Conservation (phyloP, 495 filamentous ascomycete genomes). For the Aspergillus sclerotiicarbonarius region DNA sequence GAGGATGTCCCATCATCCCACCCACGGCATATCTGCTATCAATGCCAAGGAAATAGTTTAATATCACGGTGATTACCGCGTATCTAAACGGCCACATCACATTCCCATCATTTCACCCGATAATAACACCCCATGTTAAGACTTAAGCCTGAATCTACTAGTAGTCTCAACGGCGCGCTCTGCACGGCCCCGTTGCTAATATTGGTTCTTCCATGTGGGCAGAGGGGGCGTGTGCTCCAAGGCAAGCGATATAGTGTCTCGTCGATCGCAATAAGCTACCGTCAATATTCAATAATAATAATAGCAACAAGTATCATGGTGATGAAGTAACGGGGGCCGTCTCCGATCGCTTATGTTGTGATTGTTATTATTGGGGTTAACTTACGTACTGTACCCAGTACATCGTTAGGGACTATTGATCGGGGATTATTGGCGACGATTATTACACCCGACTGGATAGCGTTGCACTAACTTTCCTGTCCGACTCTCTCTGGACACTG, state of each 20-base stretch:
- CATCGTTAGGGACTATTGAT: no score
- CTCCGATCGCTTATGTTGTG: not conserved
- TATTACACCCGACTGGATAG: no score
- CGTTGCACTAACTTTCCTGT: no score
- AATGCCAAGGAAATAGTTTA: not conserved
- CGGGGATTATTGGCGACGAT: no score
- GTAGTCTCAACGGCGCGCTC: conserved; percentile 7
- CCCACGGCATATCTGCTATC: not conserved
- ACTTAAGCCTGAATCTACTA: not conserved
- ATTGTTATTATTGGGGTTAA: no score
- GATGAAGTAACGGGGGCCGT: not conserved
- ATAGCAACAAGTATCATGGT: not conserved
- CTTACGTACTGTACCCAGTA: no score
- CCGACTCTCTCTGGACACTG: no score
- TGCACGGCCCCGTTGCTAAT: conserved; percentile 19
- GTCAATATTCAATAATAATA: not conserved
- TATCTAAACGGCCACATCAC: not conserved
- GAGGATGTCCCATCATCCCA: not conserved
- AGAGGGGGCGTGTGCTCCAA: conserved; percentile 12
- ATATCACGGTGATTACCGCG: not conserved
- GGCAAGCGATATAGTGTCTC: conserved; percentile 13
- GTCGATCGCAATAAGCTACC: conserved; percentile 19
- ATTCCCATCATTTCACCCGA: not conserved
- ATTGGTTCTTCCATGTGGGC: conserved; percentile 18
- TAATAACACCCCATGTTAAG: not conserved